Conservation (phyloP, 2,329 filamentous ascomycete genomes). For the Fusarium palustre region DNA sequence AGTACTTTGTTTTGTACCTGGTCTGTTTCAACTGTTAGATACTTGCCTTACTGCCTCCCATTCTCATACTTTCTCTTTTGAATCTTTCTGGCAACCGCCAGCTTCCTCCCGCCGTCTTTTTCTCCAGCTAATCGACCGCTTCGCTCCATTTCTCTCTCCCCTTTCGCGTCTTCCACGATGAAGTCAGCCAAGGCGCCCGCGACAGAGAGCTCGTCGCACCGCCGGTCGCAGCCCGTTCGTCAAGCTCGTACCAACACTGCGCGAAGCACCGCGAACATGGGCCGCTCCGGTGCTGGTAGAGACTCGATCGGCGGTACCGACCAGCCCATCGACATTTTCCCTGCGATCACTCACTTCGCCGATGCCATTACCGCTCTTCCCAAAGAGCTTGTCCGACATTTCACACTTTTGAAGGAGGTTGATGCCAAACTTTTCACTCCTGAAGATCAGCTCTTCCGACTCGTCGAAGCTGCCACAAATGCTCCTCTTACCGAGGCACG, state of each 20-base stretch:
- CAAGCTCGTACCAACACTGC: conserved; percentile 74
- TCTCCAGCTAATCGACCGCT: conserved; percentile 40
- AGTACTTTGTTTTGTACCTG: conserved; percentile 34
- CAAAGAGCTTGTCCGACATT: conserved; percentile 94
- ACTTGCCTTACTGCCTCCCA: conserved; percentile 25
- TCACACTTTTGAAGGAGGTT: conserved; percentile 95
- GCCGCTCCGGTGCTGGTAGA: conserved; percentile 58
- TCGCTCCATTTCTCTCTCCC: conserved; percentile 31
- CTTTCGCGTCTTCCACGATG: conserved; percentile 56
- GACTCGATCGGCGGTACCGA: conserved; percentile 63
- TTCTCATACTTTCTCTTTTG: conserved; percentile 25
- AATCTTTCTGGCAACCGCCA: conserved; percentile 35
- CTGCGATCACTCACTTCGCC: conserved; percentile 80
- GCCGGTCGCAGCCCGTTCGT: conserved; percentile 72
- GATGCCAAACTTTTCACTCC: conserved; percentile 95
- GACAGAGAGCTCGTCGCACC: conserved; percentile 60
- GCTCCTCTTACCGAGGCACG: conserved; percentile 61
- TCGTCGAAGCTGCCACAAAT: conserved; percentile 74
- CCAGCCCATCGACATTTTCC: conserved; percentile 74
- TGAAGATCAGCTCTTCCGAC: conserved; percentile 82
- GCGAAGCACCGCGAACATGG: conserved; percentile 63
- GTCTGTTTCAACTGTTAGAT: conserved; percentile 37
- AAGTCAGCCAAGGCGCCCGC: conserved; percentile 65
- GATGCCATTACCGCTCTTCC: conserved; percentile 93
- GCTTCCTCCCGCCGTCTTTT: conserved; percentile 37